Conservation (phyloP, 345 rosid genomes). For the Eucalyptus pauciflora region DNA sequence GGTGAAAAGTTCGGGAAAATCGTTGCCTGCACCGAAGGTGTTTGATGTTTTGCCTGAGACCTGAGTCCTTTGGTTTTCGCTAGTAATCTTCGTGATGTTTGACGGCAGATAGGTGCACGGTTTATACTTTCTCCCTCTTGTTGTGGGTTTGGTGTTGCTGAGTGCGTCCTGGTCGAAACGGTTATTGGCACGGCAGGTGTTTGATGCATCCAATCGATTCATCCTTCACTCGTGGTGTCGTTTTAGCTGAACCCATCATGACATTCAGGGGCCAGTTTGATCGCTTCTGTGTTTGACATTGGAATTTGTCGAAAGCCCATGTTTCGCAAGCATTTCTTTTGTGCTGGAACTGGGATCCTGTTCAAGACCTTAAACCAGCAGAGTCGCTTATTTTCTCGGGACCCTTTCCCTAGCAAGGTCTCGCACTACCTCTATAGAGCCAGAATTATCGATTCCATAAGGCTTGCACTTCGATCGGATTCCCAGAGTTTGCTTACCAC, state of each 20-base stretch:
- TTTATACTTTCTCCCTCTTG: neutral
- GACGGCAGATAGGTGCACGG: neutral
- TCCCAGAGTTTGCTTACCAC: conserved; percentile 10
- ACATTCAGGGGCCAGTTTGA: neutral
- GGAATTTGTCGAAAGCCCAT: conserved; percentile 1
- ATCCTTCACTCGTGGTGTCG: neutral
- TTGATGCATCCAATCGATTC: neutral
- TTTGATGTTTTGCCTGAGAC: conserved; percentile 9
- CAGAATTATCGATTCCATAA: conserved; percentile 55
- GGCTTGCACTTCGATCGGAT: conserved; percentile 61
- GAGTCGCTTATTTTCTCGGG: conserved; percentile 45
- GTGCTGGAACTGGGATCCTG: neutral
- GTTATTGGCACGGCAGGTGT: neutral
- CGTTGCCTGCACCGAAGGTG: neutral
- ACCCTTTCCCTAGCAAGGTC: conserved; percentile 68
- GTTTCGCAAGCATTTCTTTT: conserved; percentile 15
- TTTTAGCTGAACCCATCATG: neutral
- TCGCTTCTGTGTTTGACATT: neutral
- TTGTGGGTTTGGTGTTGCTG: neutral
- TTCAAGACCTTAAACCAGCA: conserved; percentile 7
- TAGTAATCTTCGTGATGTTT: neutral
- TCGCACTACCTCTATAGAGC: conserved; percentile 67
- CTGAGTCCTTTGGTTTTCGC: neutral
- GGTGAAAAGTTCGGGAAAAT: neutral
- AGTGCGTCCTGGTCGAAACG: neutral